These are phyloP conservation scores for Aureobasidium lini DNA, from an alignment of 2,329 filamentous ascomycete genomes.

Conservation along the genomic window DNA sequence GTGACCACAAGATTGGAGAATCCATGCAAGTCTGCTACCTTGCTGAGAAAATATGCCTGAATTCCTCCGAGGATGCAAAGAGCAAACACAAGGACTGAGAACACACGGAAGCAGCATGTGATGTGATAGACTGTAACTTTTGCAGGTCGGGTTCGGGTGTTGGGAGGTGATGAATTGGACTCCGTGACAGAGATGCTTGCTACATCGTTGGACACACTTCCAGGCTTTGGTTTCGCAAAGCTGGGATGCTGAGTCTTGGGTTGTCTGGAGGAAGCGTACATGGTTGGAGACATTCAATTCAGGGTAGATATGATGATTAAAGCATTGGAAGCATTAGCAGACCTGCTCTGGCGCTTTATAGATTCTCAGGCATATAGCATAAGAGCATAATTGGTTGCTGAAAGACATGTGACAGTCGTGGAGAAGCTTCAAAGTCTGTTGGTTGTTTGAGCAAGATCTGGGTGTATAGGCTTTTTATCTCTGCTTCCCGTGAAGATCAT, in stretches of 20 bases:
- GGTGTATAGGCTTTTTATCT: background rate
- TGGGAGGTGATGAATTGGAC: background rate
- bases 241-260: background rate
- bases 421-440: background rate
- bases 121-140: background rate
- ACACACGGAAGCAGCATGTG: background rate
- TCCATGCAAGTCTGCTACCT: background rate
- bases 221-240: background rate
- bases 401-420: too few relatives aligned
- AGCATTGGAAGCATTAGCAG: background rate
- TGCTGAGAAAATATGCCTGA: background rate
- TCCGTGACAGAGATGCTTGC: background rate
- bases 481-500: too few relatives aligned
- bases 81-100: background rate
- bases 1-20: background rate
- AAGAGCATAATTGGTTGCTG: background rate
- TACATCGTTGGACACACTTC: background rate
- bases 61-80: background rate
- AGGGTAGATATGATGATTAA: background rate
- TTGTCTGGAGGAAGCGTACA: background rate
- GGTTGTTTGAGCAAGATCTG: background rate
- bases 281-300: background rate
- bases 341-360: background rate
- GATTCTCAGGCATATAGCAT: too few relatives aligned
- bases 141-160: background rate